Evolutionary conservation across 768 basidiomycete species (phyloP).

Genomic region (Kwoniella sp.): DNA sequence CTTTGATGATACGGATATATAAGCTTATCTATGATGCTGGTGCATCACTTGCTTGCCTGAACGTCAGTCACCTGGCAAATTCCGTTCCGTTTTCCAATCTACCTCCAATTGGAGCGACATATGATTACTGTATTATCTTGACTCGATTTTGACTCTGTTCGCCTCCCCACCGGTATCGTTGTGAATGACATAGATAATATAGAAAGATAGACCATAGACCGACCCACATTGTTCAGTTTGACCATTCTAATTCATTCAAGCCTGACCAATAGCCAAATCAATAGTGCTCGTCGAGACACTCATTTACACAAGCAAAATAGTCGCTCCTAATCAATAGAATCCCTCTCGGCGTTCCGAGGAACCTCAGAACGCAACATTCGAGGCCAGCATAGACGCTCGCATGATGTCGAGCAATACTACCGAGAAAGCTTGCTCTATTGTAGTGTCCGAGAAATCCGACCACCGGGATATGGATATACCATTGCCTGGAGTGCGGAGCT

Average conservation of each 20-base stretch:
- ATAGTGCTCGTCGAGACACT: no score
- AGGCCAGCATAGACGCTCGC: no score
- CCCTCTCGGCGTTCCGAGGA: background rate
- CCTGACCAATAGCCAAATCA: no score
- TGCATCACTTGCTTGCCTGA: background rate
- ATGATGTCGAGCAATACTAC: no score
- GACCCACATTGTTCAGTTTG: no score
- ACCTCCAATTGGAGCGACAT: background rate
- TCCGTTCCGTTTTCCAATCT: constrained; percentile 1
- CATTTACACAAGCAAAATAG: no score
- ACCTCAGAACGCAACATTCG: background rate
- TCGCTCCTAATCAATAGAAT: no score
- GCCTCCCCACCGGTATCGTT: no score
- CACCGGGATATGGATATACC: background rate
- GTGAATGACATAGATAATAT: background rate
- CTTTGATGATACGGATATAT: no score
- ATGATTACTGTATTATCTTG: background rate
- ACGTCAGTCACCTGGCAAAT: background rate
- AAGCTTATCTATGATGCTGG: background rate
- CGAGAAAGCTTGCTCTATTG: no score
- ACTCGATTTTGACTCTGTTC: no score
- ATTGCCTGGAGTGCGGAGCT: background rate
- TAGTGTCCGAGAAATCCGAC: background rate
- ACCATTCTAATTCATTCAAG: no score
- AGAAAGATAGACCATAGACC: background rate